Evolutionary conservation across 371 early-diverging fungal genomes (phyloP), one percentile per base, ranked within the genome.

Genomic region (Nosema muscidifuracis): DNA sequence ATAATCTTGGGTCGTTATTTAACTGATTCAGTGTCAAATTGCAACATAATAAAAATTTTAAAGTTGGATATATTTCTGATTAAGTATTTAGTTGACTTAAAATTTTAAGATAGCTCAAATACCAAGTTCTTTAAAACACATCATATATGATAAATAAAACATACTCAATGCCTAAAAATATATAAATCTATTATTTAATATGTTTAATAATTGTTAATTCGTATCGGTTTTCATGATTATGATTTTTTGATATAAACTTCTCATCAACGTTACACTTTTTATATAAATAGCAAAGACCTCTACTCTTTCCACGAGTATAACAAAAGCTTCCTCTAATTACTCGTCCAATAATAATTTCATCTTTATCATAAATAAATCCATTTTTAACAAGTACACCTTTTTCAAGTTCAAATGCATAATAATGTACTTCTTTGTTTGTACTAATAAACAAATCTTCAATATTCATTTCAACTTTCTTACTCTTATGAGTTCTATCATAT

Each of bases 311-410:
- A 16, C 7, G 65, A 13, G 75, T 42, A 51, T 62, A 77, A 47
- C 67, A 76, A 66, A 64, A 80, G 42, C 60, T 71, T 36, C 74
- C 65, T 44, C 81, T 60, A 12, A 80, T 62, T 0, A 80, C 78
- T 31, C 63, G n/a, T 10, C 78, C 80, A 24, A 77, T 33, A 4
- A 64, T 4, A 22, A 22, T 0, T 9, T 68, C 30, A 28, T 47
- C 51, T 20, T 68, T 63, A 33, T 42, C 10, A 60, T 57, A 70
- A 30, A 80, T 63, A 20, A 65, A 10, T 12, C 67, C 73, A 53
- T 55, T 31, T 69, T 65, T 66, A 13, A 73, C 34, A 15, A 61
- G 22, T 36, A 13, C 20, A 16, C 81, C 81, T 55, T 73, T 70
- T 28, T 28, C 20, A 33, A 75, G 20, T 31, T 65, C 77, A 58